Conservation (phyloP, 2,329 filamentous ascomycete species). For the Volutella citrinella region DNA sequence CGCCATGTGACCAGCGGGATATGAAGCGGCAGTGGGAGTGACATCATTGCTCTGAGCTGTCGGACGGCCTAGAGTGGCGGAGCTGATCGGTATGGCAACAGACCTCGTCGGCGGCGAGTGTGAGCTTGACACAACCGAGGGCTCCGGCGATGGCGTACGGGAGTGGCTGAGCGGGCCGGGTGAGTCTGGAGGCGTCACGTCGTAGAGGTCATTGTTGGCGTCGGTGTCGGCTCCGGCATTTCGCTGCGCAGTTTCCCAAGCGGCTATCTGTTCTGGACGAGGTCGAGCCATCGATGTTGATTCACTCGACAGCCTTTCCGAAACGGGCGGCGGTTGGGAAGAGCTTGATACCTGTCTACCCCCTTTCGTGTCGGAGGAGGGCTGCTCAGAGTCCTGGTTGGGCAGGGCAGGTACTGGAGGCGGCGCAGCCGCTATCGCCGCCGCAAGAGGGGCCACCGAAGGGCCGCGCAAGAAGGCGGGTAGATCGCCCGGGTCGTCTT, state of each 20-base stretch:
- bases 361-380: constrained; percentile 2
- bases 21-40: too few relatives aligned
- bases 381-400: constrained; percentile 1
- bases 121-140: too few relatives aligned
- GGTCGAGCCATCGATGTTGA: constrained; percentile 27
- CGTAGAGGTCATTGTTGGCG: constrained; percentile 42
- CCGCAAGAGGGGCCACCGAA: constrained; percentile 34
- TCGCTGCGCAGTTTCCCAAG: too few relatives aligned
- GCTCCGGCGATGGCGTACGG: too few relatives aligned
- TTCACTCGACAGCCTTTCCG: constrained; percentile 36
- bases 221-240: constrained; percentile 29
- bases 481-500: constrained; percentile 57
- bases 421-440: constrained; percentile 23
- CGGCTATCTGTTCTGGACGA: constrained; percentile 18
- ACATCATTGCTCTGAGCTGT: too few relatives aligned
- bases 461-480: constrained; percentile 55
- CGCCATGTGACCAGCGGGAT: too few relatives aligned
- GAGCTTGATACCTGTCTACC: neutral
- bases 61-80: too few relatives aligned
- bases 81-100: too few relatives aligned
- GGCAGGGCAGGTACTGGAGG: constrained; percentile 9
- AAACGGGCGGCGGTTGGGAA: constrained; percentile 15
- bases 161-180: constrained; percentile 24
- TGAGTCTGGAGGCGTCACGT: constrained; percentile 45
- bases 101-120: too few relatives aligned